Evolutionary conservation across 164 flowering plant genomes (phyloP).

Genomic region (Tetrastigma voinierianum): DNA sequence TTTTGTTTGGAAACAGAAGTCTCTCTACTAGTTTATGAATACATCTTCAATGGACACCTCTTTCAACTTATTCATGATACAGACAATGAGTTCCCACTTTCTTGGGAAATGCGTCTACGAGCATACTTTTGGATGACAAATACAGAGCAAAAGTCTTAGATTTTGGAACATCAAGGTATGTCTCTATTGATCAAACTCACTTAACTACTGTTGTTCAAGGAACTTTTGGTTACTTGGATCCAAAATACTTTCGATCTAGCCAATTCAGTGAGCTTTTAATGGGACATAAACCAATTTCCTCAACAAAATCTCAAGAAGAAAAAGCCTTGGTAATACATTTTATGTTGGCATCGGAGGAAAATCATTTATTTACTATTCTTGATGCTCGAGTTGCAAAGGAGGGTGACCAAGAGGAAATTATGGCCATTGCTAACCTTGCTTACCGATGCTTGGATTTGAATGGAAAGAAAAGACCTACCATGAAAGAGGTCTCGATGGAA

Average conservation of each 20-base stretch:
- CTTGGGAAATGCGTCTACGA: no score
- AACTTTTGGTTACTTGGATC: no score
- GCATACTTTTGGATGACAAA: no score
- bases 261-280: conserved; percentile 7
- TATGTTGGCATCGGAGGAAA: neutral
- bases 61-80: no score
- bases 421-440: neutral
- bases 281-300: neutral
- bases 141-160: conserved; percentile 1
- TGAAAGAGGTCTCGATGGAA: conserved; percentile 13
- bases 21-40: no score
- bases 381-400: conserved; percentile 4
- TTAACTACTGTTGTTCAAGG: no score
- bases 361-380: neutral
- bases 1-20: no score
- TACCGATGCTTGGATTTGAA: conserved; percentile 9
- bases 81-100: no score
- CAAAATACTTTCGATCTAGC: no score
- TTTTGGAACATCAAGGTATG: no score
- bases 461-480: conserved; percentile 11
- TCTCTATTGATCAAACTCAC: no score
- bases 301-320: neutral
- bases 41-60: no score
- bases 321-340: neutral
- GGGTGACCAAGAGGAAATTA: neutral